Evolutionary conservation across 1,284 basidiomycete genomes (phyloP).

Genomic region (Ustilago hordei): DNA sequence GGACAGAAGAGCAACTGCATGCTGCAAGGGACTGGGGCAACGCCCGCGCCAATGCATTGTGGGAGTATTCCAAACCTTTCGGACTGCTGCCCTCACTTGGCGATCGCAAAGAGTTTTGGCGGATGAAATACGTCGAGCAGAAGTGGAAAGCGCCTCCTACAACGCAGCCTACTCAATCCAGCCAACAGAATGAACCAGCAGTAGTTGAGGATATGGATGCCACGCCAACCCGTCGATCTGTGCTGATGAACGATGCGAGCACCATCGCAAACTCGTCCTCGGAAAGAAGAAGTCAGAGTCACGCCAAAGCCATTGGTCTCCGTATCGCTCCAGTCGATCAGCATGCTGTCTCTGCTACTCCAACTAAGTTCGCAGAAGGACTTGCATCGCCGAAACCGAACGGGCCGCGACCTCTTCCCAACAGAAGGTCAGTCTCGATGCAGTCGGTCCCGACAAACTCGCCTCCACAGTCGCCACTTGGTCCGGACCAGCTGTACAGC

Average conservation of each 20-base stretch:
- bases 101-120: conserved; percentile 49
- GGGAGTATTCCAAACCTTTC: conserved; percentile 47
- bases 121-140: conserved; percentile 47
- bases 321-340: conserved; percentile 12
- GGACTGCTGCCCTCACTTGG: conserved; percentile 17
- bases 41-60: conserved; percentile 46
- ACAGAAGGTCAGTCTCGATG: conserved; percentile 34
- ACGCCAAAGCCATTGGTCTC: conserved; percentile 13
- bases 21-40: conserved; percentile 59
- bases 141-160: conserved; percentile 30
- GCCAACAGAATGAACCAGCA: background rate
- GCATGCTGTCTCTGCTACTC: background rate
- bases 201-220: conserved; percentile 17
- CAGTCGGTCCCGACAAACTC: conserved; percentile 13
- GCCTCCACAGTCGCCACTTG: conserved; percentile 22
- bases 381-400: conserved; percentile 25
- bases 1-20: conserved; percentile 60
- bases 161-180: background rate
- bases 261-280: background rate
- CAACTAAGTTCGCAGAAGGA: conserved; percentile 7
- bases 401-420: conserved; percentile 31
- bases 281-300: conserved; percentile 7
- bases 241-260: background rate
- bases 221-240: conserved; percentile 20
- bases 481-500: background rate